Evolutionary conservation across 345 rosid species (phyloP).

Genomic region (Microthlaspi erraticum): DNA sequence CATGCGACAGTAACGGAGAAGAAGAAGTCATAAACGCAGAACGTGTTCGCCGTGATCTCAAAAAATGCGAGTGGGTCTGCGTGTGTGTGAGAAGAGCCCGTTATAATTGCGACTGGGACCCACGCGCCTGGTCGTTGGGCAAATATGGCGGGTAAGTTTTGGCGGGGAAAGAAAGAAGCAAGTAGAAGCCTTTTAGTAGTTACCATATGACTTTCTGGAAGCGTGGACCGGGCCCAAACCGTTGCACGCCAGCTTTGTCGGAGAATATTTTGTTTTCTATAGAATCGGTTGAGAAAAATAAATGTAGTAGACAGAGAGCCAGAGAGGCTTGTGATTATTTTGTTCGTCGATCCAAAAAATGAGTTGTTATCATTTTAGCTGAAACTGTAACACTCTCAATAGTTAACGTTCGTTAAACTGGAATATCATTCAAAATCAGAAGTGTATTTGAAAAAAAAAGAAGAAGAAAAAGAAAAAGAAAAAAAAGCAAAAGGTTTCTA

Average conservation of each 20-base stretch:
- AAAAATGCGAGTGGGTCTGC: too few relatives aligned
- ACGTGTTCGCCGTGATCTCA: slow-evolving; percentile 37
- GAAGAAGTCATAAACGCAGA: slow-evolving; percentile 1
- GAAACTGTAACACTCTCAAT: too few relatives aligned
- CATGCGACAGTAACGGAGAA: slow-evolving; percentile 34
- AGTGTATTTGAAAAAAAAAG: slow-evolving; percentile 28
- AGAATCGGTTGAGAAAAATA: background rate
- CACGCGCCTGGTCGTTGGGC: slow-evolving; percentile 42
- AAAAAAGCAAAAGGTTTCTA: slow-evolving; percentile 33
- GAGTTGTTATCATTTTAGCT: slow-evolving; percentile 5
- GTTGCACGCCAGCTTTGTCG: slow-evolving; percentile 43
- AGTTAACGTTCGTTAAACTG: background rate
- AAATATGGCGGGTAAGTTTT: slow-evolving; percentile 45
- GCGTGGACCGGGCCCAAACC: slow-evolving; percentile 38
- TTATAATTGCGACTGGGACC: slow-evolving; percentile 27
- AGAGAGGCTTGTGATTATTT: background rate
- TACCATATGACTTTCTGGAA: slow-evolving; percentile 37
- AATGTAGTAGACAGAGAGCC: background rate
- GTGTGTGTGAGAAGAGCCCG: slow-evolving; percentile 17
- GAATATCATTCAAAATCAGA: slow-evolving; percentile 11
- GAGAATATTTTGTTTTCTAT: background rate
- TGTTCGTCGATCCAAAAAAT: background rate
- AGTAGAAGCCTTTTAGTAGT: background rate
- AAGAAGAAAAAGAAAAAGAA: slow-evolving; percentile 2
- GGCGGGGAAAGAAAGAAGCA: slow-evolving; percentile 28